Conservation (phyloP, 257 asterid genomes). For the Fraxinus quadrangulata region DNA sequence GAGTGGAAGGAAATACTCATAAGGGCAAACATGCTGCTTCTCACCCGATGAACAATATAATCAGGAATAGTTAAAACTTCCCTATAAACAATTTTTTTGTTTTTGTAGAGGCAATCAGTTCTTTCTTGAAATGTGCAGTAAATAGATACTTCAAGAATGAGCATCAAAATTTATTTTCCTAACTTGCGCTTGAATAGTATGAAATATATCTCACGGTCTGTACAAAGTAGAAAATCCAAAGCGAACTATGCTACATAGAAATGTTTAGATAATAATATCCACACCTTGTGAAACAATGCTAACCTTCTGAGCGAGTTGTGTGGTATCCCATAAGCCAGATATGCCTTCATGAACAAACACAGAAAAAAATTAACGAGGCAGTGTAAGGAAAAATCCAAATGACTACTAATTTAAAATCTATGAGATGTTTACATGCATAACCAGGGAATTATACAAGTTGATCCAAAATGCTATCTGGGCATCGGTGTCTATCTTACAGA, state of each 20-base stretch:
- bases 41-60: not conserved
- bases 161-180: not conserved
- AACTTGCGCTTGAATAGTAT: not conserved
- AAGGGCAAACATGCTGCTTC: not conserved
- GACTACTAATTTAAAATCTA: slow-evolving; percentile 5
- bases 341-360: slow-evolving; percentile 43
- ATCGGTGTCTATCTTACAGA: slow-evolving; percentile 48
- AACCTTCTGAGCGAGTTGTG: slow-evolving; percentile 70
- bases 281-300: slow-evolving; percentile 71
- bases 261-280: slow-evolving; percentile 22
- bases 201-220: not conserved
- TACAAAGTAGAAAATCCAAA: not conserved
- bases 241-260: not conserved
- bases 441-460: slow-evolving; percentile 63
- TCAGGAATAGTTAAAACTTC: not conserved
- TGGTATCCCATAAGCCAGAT: slow-evolving; percentile 61
- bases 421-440: slow-evolving; percentile 55
- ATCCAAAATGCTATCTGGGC: slow-evolving; percentile 64
- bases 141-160: not conserved
- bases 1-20: not conserved
- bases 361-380: slow-evolving; percentile 20
- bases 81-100: not conserved
- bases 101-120: not conserved
- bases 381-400: not conserved
- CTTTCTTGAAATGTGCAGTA: not conserved